These are phyloP conservation scores for Sclerotinia sclerotiorum DNA, from an alignment of 2,329 filamentous ascomycete genomes.

Conservation along the genomic window DNA sequence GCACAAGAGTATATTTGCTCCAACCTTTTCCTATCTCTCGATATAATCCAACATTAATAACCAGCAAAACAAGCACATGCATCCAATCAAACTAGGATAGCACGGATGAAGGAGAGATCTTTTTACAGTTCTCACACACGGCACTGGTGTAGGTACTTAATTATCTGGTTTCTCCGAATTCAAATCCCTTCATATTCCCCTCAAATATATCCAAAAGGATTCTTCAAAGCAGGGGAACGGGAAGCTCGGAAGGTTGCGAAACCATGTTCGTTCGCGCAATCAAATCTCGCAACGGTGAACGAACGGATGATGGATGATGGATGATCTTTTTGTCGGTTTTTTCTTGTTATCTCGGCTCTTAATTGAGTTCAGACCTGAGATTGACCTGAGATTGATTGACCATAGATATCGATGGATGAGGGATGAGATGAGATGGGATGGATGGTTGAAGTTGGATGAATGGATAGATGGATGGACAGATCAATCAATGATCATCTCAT, in stretches of 20 bases:
- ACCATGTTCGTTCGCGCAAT: slow-evolving; percentile 15
- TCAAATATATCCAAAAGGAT: background rate
- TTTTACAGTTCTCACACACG: slow-evolving; percentile 14
- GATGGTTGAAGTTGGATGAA: background rate
- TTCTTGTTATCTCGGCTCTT: slow-evolving; percentile 2
- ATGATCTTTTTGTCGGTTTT: background rate
- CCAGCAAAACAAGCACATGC: background rate
- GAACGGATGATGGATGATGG: too few relatives aligned
- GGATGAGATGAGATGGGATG: too few relatives aligned
- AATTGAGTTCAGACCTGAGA: slow-evolving; percentile 1
- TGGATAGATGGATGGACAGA: background rate
- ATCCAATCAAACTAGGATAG: slow-evolving; percentile 11
- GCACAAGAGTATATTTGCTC: background rate
- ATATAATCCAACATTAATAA: background rate
- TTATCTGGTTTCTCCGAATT: background rate
- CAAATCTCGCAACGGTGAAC: background rate
- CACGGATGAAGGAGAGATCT: slow-evolving; percentile 14
- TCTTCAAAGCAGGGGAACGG: slow-evolving; percentile 21
- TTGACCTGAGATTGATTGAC: slow-evolving; percentile 7
- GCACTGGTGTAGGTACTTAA: background rate
- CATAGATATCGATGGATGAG: background rate
- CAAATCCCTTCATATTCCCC: background rate
- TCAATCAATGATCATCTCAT: too few relatives aligned
- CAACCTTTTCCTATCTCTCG: too few relatives aligned
- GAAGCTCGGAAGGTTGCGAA: slow-evolving; percentile 5